Conservation (phyloP, 2,329 filamentous ascomycete species). For the Pyricularia grisea region DNA sequence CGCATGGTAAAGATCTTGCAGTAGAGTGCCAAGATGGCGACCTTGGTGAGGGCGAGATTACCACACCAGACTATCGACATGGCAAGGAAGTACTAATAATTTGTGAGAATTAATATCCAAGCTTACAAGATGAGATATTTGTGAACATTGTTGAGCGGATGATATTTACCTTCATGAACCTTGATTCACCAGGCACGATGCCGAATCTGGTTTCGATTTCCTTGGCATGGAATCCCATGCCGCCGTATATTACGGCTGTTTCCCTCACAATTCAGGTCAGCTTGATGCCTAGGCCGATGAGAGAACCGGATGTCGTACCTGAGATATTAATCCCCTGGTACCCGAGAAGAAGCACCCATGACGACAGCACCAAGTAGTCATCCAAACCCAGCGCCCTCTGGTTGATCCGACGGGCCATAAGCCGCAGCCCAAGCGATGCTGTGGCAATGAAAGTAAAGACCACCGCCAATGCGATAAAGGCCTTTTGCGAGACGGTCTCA, state of each 20-base stretch:
- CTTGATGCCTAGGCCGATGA: not conserved
- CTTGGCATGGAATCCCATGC: not conserved
- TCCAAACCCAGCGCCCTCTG: not conserved
- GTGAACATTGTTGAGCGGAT: not conserved
- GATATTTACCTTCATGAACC: not conserved
- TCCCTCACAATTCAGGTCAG: not conserved
- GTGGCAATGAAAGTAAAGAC: not conserved
- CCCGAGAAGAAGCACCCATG: not conserved
- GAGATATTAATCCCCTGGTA: not conserved
- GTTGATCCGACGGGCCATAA: not conserved
- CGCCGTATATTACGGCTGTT: not conserved
- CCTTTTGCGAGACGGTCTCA: not conserved
- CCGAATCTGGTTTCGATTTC: not conserved
- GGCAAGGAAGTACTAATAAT: not conserved
- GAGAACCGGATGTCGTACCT: not conserved
- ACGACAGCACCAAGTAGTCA: not conserved
- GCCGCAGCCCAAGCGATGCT: not conserved
- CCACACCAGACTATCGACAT: not conserved
- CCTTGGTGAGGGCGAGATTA: not conserved
- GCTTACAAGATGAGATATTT: rapidly evolving
- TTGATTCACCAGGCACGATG: not conserved
- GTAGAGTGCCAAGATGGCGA: not conserved
- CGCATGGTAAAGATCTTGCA: not conserved
- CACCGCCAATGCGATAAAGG: not conserved
- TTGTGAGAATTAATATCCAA: not conserved